Evolutionary conservation across 192 early-diverging fungal species (phyloP).

Genomic region (Coemansia sp.): DNA sequence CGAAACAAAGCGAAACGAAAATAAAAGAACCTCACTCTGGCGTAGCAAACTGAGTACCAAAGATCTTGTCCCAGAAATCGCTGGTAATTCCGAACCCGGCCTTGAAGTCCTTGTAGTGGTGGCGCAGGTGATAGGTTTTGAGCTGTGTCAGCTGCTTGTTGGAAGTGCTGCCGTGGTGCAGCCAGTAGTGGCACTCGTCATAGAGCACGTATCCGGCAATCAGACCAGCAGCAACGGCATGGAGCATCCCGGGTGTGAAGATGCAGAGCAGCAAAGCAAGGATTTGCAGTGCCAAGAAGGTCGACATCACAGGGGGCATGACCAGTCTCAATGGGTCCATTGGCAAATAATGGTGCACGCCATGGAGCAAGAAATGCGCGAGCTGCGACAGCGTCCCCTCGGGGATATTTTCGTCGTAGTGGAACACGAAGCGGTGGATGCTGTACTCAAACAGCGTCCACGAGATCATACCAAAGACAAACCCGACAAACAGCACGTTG

Average conservation of each 20-base stretch:
- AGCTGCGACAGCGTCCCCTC: conserved; percentile 75
- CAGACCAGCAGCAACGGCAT: conserved; percentile 73
- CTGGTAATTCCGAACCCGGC: conserved; percentile 87
- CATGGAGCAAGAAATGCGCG: conserved; percentile 88
- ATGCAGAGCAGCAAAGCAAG: conserved; percentile 58
- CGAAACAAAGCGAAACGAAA: background rate
- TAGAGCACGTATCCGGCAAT: conserved; percentile 86
- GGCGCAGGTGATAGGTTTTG: conserved; percentile 93
- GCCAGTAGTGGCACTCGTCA: conserved; percentile 92
- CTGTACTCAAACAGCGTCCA: conserved; percentile 92
- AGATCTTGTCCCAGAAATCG: conserved; percentile 87
- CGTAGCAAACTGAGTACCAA: conserved; percentile 60
- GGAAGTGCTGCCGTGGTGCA: conserved; percentile 84
- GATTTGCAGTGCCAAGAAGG: conserved; percentile 64
- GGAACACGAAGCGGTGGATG: conserved; percentile 92
- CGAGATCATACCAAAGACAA: conserved; percentile 67
- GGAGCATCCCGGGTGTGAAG: conserved; percentile 64
- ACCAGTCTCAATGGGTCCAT: conserved; percentile 97
- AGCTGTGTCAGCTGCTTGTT: conserved; percentile 75
- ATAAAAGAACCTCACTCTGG: conserved; percentile 15
- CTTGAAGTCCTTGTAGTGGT: conserved; percentile 92
- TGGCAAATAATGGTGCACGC: conserved; percentile 94
- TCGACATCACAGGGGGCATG: conserved; percentile 83
- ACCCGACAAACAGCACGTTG: conserved; percentile 50
- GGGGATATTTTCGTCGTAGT: conserved; percentile 85